Base-by-base conservation (phyloP, 768 basidiomycete genomes). In the Leccinum imitatum region DNA sequence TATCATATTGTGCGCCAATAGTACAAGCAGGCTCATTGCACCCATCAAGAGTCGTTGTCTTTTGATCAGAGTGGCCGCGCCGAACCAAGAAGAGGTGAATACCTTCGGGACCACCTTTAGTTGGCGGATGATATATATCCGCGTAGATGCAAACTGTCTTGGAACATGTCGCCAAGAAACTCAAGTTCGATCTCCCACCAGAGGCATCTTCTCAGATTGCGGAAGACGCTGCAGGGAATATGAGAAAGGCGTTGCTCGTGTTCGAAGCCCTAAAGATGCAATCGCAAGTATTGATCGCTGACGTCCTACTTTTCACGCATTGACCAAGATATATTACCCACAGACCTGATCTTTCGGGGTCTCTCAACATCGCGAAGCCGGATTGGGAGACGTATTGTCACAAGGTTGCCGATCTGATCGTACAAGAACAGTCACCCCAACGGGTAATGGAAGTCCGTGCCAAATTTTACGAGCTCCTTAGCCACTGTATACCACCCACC, bases 311-410 rank as follows among this genome's bases (percentile, higher is more conserved):
- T 8, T 2, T 2, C 33, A 56, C 21, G 27, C 21, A 30, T 41
- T 10, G 23, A 56, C 62, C 17, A 52, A 47, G 52, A 54, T 53
- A 39, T 56, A 39, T 56, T 54, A 25, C 8, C 59, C 52, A 13
- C 66, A 93, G 91, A 57, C 90, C 91, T n/a, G 91, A 94, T 71
- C 80, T 96, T 41, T 83, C 86, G 5, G 90, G 91, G 33, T 77
- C 89, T 41, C 75, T 94, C 58, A 81, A 83, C 35, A 93, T 96
- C 58, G 93, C 95, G 14, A 95, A 98, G 75, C 95, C 97, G n/a
- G 97, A 99, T 70, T 99, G 97, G 97, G 97, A 99, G 74, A 91
- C 90, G 11, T 99, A 97, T 71, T 97, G 95, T 65, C 81, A 87
- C 65, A 93, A 94, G 71, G 87, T 98, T 11, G 95, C 90, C 14